These are phyloP conservation scores for Letharia lupina DNA, from an alignment of 495 filamentous ascomycete genomes.

Conservation along the genomic window DNA sequence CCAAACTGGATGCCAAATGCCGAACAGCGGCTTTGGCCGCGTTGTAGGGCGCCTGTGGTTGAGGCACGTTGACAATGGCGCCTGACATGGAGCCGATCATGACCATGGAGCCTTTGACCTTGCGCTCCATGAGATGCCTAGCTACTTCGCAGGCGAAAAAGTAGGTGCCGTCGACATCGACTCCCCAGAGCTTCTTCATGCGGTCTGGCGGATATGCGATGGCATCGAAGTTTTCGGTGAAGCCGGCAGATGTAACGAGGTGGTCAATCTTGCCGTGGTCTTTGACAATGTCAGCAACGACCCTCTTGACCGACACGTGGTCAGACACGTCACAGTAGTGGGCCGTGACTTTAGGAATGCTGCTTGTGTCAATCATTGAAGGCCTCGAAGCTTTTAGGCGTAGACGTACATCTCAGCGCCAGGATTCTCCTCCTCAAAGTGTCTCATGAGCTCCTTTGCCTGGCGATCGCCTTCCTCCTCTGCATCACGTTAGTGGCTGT, in stretches of 20 bases:
- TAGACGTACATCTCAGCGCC: constrained; percentile 54
- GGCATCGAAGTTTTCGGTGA: constrained; percentile 92
- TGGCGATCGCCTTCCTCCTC: constrained; percentile 77
- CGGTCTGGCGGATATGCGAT: constrained; percentile 80
- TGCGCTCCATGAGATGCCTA: constrained; percentile 78
- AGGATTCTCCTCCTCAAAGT: constrained; percentile 70
- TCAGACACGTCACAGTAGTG: constrained; percentile 83
- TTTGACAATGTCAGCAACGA: constrained; percentile 59
- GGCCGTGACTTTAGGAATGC: constrained; percentile 73
- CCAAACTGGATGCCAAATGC: constrained; percentile 69
- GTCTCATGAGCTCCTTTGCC: constrained; percentile 59
- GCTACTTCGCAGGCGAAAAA: constrained; percentile 78
- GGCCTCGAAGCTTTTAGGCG: neutral
- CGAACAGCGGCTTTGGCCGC: constrained; percentile 82
- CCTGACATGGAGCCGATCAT: constrained; percentile 96
- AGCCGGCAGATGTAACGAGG: constrained; percentile 90
- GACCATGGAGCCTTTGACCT: constrained; percentile 73
- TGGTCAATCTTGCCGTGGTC: constrained; percentile 77
- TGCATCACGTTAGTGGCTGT: constrained; percentile 31
- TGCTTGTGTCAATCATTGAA: constrained; percentile 25
- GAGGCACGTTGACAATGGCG: constrained; percentile 84
- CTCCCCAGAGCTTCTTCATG: constrained; percentile 84
- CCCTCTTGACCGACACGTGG: constrained; percentile 62
- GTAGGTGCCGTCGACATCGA: constrained; percentile 93
- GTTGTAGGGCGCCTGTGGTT: constrained; percentile 90